Evolutionary conservation across 2,329 filamentous ascomycete genomes (phyloP).

Genomic region (Talaromyces sp.): DNA sequence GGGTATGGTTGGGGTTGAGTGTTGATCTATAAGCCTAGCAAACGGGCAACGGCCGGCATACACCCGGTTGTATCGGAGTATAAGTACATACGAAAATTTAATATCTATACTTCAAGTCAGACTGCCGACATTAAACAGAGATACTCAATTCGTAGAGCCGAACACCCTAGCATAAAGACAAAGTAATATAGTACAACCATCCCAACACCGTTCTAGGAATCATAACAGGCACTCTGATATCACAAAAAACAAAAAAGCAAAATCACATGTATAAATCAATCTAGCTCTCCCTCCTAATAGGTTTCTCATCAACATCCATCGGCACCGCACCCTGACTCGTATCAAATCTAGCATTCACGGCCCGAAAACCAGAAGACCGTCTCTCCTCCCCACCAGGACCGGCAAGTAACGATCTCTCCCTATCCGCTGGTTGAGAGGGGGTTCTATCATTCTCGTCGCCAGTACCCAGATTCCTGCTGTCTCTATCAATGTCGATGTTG

Average conservation of each 20-base stretch:
- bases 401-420: slow-evolving; percentile 28
- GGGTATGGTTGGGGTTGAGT: background rate
- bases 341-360: slow-evolving; percentile 29
- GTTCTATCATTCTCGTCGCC: slow-evolving; percentile 18
- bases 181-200: background rate
- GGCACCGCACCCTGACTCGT: slow-evolving; percentile 38
- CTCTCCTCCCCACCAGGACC: slow-evolving; percentile 35
- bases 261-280: background rate
- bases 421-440: slow-evolving; percentile 24
- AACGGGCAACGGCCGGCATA: background rate
- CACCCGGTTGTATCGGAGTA: background rate
- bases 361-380: slow-evolving; percentile 39
- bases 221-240: background rate
- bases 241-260: background rate
- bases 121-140: background rate
- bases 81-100: background rate
- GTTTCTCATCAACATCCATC: slow-evolving; percentile 35
- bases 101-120: background rate
- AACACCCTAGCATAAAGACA: background rate
- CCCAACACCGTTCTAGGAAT: background rate
- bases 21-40: background rate
- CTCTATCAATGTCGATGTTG: background rate
- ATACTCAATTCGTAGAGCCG: background rate
- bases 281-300: slow-evolving; percentile 34
- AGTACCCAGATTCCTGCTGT: background rate